Evolutionary conservation across 108 stramenopile genomes (phyloP).

Genomic region (Discostella stelligeroides): DNA sequence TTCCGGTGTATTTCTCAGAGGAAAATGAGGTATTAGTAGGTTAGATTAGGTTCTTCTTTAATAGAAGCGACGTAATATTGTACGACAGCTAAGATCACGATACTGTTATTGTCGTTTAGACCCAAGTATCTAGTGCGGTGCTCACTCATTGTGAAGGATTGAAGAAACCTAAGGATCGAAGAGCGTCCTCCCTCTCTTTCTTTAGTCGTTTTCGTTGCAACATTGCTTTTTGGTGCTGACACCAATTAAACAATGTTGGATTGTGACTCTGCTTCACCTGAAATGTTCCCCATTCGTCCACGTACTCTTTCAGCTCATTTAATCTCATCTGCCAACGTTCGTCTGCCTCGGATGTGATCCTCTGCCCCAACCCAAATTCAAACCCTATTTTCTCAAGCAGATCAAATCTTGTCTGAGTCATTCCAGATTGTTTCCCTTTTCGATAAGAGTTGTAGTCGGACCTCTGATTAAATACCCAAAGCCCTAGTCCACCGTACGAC

Average conservation of each 20-base stretch:
- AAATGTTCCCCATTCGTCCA: slow-evolving; percentile 26
- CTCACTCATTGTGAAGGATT: background rate
- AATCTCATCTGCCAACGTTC: slow-evolving; percentile 41
- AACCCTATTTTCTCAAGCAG: slow-evolving; percentile 35
- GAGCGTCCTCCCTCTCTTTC: slow-evolving; percentile 42
- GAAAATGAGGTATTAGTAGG: slow-evolving; percentile 27
- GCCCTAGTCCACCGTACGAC: slow-evolving; percentile 41
- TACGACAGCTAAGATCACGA: too few species aligned
- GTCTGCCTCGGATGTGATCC: slow-evolving; percentile 28
- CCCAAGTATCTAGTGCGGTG: too few species aligned
- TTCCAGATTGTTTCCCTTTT: slow-evolving; percentile 39
- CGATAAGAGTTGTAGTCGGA: slow-evolving; percentile 40
- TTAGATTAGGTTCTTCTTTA: background rate
- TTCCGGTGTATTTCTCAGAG: slow-evolving; percentile 64
- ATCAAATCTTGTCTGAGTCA: slow-evolving; percentile 35
- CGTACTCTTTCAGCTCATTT: slow-evolving; percentile 35
- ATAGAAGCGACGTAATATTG: background rate
- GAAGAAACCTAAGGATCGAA: slow-evolving; percentile 41
- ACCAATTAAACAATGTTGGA: slow-evolving; percentile 43
- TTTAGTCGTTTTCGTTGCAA: slow-evolving; percentile 36
- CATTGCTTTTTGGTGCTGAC: slow-evolving; percentile 43
- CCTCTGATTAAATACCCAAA: slow-evolving; percentile 52
- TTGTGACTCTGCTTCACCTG: slow-evolving; percentile 34
- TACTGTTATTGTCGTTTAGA: too few species aligned
- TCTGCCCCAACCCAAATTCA: slow-evolving; percentile 38